phyloP scores from a whole-genome alignment of 495 filamentous ascomycete species.

The Terfezia claveryi region DNA sequence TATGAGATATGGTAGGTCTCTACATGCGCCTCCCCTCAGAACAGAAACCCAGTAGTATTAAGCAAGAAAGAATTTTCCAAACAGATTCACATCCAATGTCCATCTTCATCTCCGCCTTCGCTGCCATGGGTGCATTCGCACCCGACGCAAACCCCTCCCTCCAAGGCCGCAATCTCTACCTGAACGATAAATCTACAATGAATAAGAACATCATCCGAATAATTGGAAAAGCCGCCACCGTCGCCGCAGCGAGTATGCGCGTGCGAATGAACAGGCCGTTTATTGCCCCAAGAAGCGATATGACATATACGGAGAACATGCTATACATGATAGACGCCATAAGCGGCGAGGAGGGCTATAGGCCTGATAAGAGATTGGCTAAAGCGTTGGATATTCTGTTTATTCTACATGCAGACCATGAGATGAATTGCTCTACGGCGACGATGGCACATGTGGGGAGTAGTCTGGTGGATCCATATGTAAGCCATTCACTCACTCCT shows the following conservation, averaged over 20 bases:
- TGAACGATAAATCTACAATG: conserved; percentile 20
- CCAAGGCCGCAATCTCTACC: conserved; percentile 23
- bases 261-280: conserved; percentile 22
- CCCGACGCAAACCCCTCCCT: conserved; percentile 22
- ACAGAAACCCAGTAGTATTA: neutral
- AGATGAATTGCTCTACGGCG: conserved; percentile 31
- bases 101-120: conserved; percentile 25
- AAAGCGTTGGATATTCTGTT: conserved; percentile 24
- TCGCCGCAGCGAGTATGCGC: conserved; percentile 23
- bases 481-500: neutral
- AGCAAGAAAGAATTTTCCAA: neutral
- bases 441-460: conserved; percentile 30
- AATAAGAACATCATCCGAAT: conserved; percentile 25
- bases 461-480: conserved; percentile 26
- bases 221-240: conserved; percentile 22
- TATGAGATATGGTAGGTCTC: conserved; percentile 18
- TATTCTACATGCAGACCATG: conserved; percentile 30
- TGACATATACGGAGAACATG: conserved; percentile 25
- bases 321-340: conserved; percentile 26
- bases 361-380: conserved; percentile 21
- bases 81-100: conserved; percentile 24
- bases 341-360: conserved; percentile 17
- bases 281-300: conserved; percentile 20
- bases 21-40: neutral
- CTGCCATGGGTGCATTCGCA: conserved; percentile 23